Evolutionary conservation across 129 eudicot genomes (phyloP).

Genomic region (Calendula officinalis): DNA sequence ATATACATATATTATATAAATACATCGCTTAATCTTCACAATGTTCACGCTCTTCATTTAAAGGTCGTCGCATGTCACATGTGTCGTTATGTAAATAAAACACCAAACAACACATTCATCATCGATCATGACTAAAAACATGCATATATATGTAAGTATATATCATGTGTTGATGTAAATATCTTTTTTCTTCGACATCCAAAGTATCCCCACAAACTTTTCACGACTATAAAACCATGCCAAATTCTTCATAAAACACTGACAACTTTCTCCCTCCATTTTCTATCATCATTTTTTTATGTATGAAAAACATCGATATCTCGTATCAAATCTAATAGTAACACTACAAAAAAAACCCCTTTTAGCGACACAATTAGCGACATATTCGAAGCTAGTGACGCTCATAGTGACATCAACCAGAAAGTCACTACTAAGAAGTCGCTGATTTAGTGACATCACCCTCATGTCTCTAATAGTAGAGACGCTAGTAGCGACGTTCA

Average conservation of each 20-base stretch:
- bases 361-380: too few relatives aligned
- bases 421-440: too few relatives aligned
- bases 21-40: too few relatives aligned
- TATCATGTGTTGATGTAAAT: slow-evolving; percentile 27
- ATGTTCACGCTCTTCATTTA: too few relatives aligned
- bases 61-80: slow-evolving; percentile 28
- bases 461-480: too few relatives aligned
- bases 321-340: slow-evolving; percentile 26
- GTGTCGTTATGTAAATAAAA: background rate
- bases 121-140: background rate
- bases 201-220: slow-evolving; percentile 34
- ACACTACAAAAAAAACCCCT: slow-evolving; percentile 25
- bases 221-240: slow-evolving; percentile 49
- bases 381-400: too few relatives aligned
- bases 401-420: too few relatives aligned
- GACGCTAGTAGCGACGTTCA: too few relatives aligned
- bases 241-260: slow-evolving; percentile 25
- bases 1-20: too few relatives aligned
- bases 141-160: slow-evolving; percentile 7
- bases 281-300: slow-evolving; percentile 7
- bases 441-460: too few relatives aligned
- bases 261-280: slow-evolving; percentile 28
- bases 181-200: slow-evolving; percentile 27
- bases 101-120: slow-evolving; percentile 29
- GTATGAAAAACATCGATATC: slow-evolving; percentile 32